phyloP scores from a whole-genome alignment of 108 stramenopile species.

The Epithemia pelagica region DNA sequence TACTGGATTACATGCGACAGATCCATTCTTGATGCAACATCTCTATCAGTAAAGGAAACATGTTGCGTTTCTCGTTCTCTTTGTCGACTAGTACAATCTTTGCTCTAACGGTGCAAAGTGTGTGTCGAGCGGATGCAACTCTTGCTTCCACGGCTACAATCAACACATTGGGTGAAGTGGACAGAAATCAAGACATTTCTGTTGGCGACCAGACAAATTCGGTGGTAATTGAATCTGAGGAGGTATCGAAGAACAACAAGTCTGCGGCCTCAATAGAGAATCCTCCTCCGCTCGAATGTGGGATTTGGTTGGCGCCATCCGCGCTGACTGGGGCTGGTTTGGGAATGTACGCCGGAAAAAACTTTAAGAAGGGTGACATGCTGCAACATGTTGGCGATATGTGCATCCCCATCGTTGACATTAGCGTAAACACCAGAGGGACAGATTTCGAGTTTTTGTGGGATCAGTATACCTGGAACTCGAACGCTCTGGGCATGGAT shows the following conservation, averaged over 20 bases:
- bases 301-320: slow-evolving; percentile 49
- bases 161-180: background rate
- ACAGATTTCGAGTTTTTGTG: slow-evolving; percentile 24
- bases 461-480: slow-evolving; percentile 40
- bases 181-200: background rate
- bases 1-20: too few relatives aligned
- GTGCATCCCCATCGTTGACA: slow-evolving; percentile 33
- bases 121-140: background rate
- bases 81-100: background rate
- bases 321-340: slow-evolving; percentile 58
- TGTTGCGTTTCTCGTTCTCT: background rate
- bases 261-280: too few relatives aligned
- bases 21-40: too few relatives aligned
- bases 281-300: slow-evolving; percentile 25
- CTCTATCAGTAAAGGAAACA: background rate
- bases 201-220: background rate
- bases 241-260: too few relatives aligned
- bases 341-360: slow-evolving; percentile 58
- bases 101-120: background rate
- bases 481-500: background rate
- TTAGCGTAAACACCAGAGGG: slow-evolving; percentile 6
- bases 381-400: slow-evolving; percentile 26
- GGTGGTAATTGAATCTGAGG: too few relatives aligned
- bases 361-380: slow-evolving; percentile 22
- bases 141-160: background rate